These are phyloP conservation scores for Globisporangium parvum DNA, from an alignment of 352 stramenopile genomes.

Conservation along the genomic window DNA sequence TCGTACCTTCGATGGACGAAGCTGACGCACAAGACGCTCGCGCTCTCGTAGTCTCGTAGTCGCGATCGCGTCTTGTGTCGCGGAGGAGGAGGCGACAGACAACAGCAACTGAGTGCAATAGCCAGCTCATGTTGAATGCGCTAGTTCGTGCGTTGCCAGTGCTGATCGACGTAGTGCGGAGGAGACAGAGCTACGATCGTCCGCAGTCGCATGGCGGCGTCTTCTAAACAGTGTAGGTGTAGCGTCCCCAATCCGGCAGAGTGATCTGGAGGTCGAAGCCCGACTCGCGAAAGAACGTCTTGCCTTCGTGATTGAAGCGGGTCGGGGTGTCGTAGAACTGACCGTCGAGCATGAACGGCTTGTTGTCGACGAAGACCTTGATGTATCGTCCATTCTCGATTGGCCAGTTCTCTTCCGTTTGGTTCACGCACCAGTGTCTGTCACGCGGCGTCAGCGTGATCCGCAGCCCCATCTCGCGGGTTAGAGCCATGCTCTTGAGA, in stretches of 20 bases:
- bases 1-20: conserved; percentile 66
- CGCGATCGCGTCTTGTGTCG: neutral
- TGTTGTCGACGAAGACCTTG: neutral
- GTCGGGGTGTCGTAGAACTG: too few relatives aligned
- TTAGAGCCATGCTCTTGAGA: neutral
- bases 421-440: neutral
- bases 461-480: neutral
- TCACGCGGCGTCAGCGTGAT: neutral
- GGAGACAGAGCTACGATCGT: too few relatives aligned
- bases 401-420: neutral
- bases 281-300: too few relatives aligned
- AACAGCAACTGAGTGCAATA: neutral
- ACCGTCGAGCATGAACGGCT: neutral
- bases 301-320: too few relatives aligned
- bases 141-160: too few relatives aligned
- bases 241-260: too few relatives aligned
- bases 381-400: neutral
- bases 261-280: too few relatives aligned
- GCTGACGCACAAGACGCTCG: conserved; percentile 8
- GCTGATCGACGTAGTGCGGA: too few relatives aligned
- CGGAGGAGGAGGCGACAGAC: too few relatives aligned
- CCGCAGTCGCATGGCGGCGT: too few relatives aligned
- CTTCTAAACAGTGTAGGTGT: too few relatives aligned
- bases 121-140: neutral
- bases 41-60: conserved; percentile 1